Conservation (phyloP, 768 basidiomycete species). For the Daedaleopsis sinensis region DNA sequence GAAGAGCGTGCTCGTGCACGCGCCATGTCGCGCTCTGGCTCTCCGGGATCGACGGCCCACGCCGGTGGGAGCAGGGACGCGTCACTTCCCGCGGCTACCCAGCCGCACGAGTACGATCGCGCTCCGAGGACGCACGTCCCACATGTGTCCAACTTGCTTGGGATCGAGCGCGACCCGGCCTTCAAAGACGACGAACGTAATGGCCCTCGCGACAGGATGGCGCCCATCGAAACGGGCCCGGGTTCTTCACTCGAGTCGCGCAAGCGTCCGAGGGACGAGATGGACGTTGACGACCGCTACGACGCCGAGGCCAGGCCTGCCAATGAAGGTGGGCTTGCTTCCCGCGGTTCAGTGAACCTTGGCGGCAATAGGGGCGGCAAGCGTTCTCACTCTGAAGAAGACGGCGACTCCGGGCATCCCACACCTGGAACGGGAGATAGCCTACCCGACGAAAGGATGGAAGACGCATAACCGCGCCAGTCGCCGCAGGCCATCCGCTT, state of each 20-base stretch:
- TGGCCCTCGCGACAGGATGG: slow-evolving; percentile 16
- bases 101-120: slow-evolving; percentile 22
- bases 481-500: not conserved
- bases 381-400: slow-evolving; percentile 26
- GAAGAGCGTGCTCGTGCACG: slow-evolving; percentile 17
- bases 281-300: slow-evolving; percentile 62
- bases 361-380: slow-evolving; percentile 20
- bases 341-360: slow-evolving; percentile 11
- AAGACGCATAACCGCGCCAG: slow-evolving; percentile 19
- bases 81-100: slow-evolving; percentile 25
- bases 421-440: slow-evolving; percentile 14
- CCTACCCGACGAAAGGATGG: slow-evolving; percentile 22
- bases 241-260: slow-evolving; percentile 35
- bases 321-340: slow-evolving; percentile 16
- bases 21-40: slow-evolving; percentile 29
- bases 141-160: slow-evolving; percentile 25
- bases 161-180: slow-evolving; percentile 22
- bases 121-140: slow-evolving; percentile 20
- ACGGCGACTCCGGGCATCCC: slow-evolving; percentile 19
- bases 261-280: slow-evolving; percentile 63
- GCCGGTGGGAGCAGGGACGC: slow-evolving; percentile 24
- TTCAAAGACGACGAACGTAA: slow-evolving; percentile 25
- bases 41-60: slow-evolving; percentile 24
- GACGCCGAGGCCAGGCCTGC: slow-evolving; percentile 23
- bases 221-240: slow-evolving; percentile 16